phyloP scores from a whole-genome alignment of 768 basidiomycete species.

The Neoboletus subvelutipes region DNA sequence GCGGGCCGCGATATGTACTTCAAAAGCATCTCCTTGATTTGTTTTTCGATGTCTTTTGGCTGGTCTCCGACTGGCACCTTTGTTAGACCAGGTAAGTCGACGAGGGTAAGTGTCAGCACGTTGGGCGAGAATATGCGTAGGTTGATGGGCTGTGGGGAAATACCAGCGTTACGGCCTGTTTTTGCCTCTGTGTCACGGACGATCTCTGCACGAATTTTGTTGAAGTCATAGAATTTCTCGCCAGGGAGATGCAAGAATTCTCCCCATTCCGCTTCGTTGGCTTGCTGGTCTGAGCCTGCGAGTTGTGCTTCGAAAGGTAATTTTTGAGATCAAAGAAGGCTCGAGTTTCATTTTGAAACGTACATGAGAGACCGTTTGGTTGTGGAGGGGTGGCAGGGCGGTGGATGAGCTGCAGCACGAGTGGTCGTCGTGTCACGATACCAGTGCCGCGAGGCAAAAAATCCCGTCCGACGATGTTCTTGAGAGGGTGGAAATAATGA shows the following conservation, averaged over 20 bases:
- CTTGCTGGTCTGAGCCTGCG: constrained; percentile 62
- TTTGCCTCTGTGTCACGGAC: constrained; percentile 96
- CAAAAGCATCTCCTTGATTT: constrained; percentile 94
- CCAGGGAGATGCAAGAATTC: constrained; percentile 96
- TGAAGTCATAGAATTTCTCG: constrained; percentile 97
- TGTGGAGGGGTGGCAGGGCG: constrained; percentile 54
- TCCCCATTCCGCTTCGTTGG: constrained; percentile 96
- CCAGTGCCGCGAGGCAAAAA: constrained; percentile 98
- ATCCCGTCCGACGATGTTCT: constrained; percentile 98
- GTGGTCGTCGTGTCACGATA: constrained; percentile 95
- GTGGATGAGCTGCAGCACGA: constrained; percentile 96
- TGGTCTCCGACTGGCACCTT: constrained; percentile 96
- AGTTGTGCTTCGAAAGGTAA: constrained; percentile 22
- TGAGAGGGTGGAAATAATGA: constrained; percentile 12
- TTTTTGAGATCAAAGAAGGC: constrained; percentile 1
- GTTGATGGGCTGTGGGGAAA: constrained; percentile 97
- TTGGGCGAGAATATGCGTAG: constrained; percentile 96
- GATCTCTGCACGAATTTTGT: constrained; percentile 95
- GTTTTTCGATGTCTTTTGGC: constrained; percentile 95
- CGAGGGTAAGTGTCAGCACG: constrained; percentile 94
- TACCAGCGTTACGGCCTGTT: constrained; percentile 97
- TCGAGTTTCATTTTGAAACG: constrained; percentile 19
- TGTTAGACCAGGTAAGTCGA: constrained; percentile 95
- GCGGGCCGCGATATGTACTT: constrained; percentile 95
- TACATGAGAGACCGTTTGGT: constrained; percentile 46